Base-by-base conservation (phyloP, 108 stramenopile genomes). In the Chaetoceros tenuissimus region DNA sequence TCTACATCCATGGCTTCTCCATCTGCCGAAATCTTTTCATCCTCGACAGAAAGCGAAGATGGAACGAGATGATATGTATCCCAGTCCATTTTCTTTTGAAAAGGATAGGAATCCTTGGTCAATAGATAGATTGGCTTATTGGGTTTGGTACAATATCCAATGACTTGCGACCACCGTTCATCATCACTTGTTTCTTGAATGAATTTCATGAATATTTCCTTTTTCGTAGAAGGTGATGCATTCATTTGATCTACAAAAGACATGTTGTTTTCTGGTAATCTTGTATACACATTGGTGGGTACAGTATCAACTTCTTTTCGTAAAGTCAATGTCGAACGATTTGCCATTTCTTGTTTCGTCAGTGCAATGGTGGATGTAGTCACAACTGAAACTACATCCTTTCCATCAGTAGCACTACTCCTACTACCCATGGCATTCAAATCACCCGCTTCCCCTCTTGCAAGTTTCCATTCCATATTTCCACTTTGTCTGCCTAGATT, bases 241-340 rank as follows among this genome's bases (percentile, higher is more conserved):
- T 51, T 16, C 13, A 80, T 25, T 66, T 92, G 89, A 17, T 58
- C 73, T 31, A 61, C 59, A 24, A 92, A 58, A 0, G 89, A 80
- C 80, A 92, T 81, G 61, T 73, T 47, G 19, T 55, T 50, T 48
- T 92, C 85, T 46, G 89, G 85, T 22, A 92, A 59, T 23, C 89
- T 74, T 1, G 78, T 69, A 29, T 57, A 71, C 31, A 91, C 66
- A 10, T 55, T 40, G 10, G 57, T 40, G 8, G 88, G 84, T 1
- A 66, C 53, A 20, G 71, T 67, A 47, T 76, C 57, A 16, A 29
- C 23, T 58, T 85, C 87, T 5, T 57, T 58, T 30, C 68, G 68
- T 57, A 74, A 68, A 7, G 7, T 7, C n/a, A 49, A 24, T 23
- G 7, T 49, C 18, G 48, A 16, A 16, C 5, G 7, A n/a, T 49